phyloP scores from a whole-genome alignment of 2,329 filamentous ascomycete genomes.

The Sarocladium oryzae region DNA sequence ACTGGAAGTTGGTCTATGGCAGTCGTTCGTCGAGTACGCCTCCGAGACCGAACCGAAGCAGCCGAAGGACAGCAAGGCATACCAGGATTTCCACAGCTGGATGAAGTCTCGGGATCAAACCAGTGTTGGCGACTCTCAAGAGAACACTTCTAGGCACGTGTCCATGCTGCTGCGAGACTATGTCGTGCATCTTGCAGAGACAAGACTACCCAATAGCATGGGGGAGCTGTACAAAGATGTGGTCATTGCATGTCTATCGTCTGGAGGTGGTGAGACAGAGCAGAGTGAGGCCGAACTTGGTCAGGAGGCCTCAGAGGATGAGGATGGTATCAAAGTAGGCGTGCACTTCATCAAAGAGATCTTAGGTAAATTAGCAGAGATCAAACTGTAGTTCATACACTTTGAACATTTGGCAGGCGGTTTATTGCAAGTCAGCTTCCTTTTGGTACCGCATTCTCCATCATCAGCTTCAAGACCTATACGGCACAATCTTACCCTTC shows the following conservation, averaged over 20 bases:
- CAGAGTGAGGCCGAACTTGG: neutral
- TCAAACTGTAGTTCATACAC: no score
- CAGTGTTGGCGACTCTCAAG: neutral
- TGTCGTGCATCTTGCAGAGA: neutral
- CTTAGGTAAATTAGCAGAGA: neutral
- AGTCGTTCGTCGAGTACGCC: slow-evolving; percentile 23
- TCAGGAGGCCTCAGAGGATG: neutral
- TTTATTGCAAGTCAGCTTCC: no score
- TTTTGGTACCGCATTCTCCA: no score
- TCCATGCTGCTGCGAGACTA: neutral
- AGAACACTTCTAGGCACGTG: no score
- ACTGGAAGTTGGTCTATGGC: slow-evolving; percentile 45
- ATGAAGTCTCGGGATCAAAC: neutral
- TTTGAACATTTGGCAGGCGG: no score
- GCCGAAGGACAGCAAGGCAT: neutral
- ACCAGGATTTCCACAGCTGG: neutral
- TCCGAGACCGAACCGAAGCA: neutral
- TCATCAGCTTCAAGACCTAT: neutral
- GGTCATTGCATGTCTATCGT: neutral
- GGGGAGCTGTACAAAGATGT: slow-evolving; percentile 7
- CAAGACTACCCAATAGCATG: neutral
- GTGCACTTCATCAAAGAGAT: slow-evolving; percentile 3
- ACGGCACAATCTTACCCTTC: neutral
- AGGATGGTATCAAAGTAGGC: slow-evolving; percentile 1
- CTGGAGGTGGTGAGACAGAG: neutral